Conservation (phyloP, 1,139 yeast species). For the Oligophagozyma castellii region DNA sequence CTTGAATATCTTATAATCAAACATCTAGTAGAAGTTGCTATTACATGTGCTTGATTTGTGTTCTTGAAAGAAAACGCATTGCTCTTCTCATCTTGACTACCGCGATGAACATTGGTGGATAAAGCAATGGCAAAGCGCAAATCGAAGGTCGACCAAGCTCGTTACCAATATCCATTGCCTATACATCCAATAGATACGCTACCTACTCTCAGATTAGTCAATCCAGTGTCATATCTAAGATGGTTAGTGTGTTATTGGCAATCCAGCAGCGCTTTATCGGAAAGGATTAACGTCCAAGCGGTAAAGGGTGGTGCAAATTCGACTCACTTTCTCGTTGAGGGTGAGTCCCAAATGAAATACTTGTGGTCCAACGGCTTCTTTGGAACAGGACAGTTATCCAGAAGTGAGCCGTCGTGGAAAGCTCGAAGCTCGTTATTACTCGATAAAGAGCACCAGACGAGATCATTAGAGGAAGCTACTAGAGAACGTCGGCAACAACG, state of each 20-base stretch:
- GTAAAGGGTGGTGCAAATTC: slow-evolving; percentile 6
- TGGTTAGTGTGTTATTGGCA: slow-evolving; percentile 28
- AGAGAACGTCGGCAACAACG: slow-evolving; percentile 60
- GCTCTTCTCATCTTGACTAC: too few species aligned
- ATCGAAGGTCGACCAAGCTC: not conserved
- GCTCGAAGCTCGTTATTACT: slow-evolving; percentile 36
- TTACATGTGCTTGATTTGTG: too few species aligned
- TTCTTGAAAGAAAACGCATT: too few species aligned
- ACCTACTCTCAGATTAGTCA: slow-evolving; percentile 39
- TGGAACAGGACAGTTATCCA: slow-evolving; percentile 80
- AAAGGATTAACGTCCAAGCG: slow-evolving; percentile 11
- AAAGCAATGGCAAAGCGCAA: not conserved
- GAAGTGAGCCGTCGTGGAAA: slow-evolving; percentile 90
- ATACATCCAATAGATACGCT: slow-evolving; percentile 27
- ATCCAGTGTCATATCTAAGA: slow-evolving; percentile 46
- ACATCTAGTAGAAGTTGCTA: too few species aligned
- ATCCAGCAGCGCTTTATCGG: slow-evolving; percentile 6
- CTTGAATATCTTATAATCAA: too few species aligned
- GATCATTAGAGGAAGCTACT: slow-evolving; percentile 62
- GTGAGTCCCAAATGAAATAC: slow-evolving; percentile 34
- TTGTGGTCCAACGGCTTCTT: slow-evolving; percentile 85
- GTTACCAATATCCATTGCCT: slow-evolving; percentile 29
- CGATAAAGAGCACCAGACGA: slow-evolving; percentile 10
- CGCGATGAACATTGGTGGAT: not conserved
- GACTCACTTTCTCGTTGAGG: slow-evolving; percentile 27